Conservation (phyloP, 139 green algal species). For the Mesotaenium endlicherianum region DNA sequence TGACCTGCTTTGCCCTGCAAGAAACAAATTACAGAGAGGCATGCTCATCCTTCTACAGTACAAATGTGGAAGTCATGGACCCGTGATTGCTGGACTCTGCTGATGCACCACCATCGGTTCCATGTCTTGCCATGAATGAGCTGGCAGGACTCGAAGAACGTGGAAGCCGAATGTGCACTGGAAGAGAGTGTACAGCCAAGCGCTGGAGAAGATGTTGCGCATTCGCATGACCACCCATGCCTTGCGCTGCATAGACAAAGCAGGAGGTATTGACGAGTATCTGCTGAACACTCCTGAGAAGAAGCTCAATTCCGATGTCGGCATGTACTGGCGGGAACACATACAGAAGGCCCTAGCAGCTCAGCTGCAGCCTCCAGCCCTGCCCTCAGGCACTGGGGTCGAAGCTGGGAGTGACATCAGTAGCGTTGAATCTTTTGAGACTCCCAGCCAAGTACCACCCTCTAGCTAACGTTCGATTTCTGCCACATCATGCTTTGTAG, state of each 20-base stretch:
- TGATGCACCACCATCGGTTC: neutral
- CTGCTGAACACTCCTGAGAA: conserved; percentile 68
- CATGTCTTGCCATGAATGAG: too few species aligned
- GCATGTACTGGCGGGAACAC: conserved; percentile 28
- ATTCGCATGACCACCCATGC: conserved; percentile 75
- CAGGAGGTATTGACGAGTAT: conserved; percentile 80
- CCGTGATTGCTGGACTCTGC: neutral
- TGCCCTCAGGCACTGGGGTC: too few species aligned
- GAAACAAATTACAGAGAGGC: neutral
- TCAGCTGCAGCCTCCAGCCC: too few species aligned
- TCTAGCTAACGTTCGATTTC: too few species aligned
- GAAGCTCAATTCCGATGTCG: conserved; percentile 59
- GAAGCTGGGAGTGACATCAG: too few species aligned
- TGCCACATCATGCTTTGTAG: too few species aligned
- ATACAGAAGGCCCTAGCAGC: too few species aligned
- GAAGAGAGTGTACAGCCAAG: conserved; percentile 70
- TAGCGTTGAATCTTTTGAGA: too few species aligned
- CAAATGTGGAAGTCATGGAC: neutral
- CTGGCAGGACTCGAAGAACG: conserved; percentile 68
- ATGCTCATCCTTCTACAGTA: neutral
- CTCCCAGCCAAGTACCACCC: too few species aligned
- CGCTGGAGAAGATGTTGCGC: conserved; percentile 63
- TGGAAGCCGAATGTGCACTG: conserved; percentile 81
- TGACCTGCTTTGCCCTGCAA: neutral
- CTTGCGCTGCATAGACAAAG: conserved; percentile 78